Percentiles rank a stretch among this genome's conserved stretches.
phyloP scores from a whole-genome alignment of 352 stramenopile genomes.

The Plasmopara halstedii region DNA sequence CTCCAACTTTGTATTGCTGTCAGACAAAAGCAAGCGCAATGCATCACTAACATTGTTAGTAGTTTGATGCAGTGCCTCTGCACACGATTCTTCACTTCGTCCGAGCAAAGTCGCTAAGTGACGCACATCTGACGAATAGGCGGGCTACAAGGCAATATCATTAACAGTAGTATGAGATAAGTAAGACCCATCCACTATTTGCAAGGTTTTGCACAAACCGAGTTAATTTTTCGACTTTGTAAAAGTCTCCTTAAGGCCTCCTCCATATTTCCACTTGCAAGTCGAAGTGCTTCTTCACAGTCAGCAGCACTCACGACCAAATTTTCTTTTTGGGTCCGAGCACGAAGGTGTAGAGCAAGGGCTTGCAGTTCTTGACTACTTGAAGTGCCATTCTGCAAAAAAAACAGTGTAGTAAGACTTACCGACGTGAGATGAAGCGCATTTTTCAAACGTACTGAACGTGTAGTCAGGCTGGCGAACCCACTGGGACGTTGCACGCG shows the following conservation, averaged over 20 bases:
- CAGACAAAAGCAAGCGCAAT: conserved; percentile 52
- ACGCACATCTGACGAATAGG: conserved; percentile 32
- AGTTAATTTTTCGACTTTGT: conserved; percentile 1
- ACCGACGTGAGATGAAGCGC: background rate
- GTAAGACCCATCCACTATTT: background rate
- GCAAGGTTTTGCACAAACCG: conserved; percentile 4
- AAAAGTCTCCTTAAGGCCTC: conserved; percentile 22
- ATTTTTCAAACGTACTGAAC: conserved; percentile 13
- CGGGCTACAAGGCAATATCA: conserved; percentile 12
- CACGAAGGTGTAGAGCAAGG: conserved; percentile 18
- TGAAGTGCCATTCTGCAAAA: conserved; percentile 7
- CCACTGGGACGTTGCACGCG: conserved; percentile 22
- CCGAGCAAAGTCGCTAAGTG: conserved; percentile 47
- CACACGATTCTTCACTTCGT: conserved; percentile 41
- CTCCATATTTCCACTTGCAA: conserved; percentile 23
- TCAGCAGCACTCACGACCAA: conserved; percentile 19
- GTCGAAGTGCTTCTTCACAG: conserved; percentile 35
- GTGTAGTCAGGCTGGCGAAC: conserved; percentile 4
- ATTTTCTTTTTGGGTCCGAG: conserved; percentile 24
- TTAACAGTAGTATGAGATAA: background rate
- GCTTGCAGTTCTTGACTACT: conserved; percentile 18
- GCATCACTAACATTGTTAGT: conserved; percentile 42
- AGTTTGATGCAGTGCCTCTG: conserved; percentile 44
- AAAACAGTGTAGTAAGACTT: background rate
- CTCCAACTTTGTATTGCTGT: conserved; percentile 26